A percentile compares a stretch with the other conserved stretches of the same genome.
These are phyloP conservation scores for Calonectria pauciramosa DNA, from an alignment of 2,329 filamentous ascomycete species.

Conservation along the genomic window DNA sequence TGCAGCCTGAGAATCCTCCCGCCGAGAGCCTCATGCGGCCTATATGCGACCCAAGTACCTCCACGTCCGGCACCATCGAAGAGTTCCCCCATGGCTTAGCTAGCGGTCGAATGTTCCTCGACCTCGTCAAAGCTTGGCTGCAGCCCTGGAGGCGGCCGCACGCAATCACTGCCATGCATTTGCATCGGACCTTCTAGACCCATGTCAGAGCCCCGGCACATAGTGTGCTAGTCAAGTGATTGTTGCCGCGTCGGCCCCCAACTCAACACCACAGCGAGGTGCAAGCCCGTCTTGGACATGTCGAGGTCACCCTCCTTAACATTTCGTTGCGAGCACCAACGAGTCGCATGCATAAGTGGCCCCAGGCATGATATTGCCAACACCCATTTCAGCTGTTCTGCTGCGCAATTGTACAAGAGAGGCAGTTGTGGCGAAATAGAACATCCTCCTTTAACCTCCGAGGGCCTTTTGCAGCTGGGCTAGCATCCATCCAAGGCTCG, in stretches of 20 bases:
- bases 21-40: slow-evolving; percentile 42
- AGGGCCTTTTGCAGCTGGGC: slow-evolving; percentile 28
- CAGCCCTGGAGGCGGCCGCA: slow-evolving; percentile 31
- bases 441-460: slow-evolving; percentile 18
- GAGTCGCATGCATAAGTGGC: slow-evolving; percentile 41
- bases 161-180: slow-evolving; percentile 35
- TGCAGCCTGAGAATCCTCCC: slow-evolving; percentile 42
- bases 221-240: slow-evolving; percentile 49
- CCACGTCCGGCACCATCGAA: slow-evolving; percentile 23
- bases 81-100: slow-evolving; percentile 17
- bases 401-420: slow-evolving; percentile 28
- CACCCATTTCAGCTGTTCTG: slow-evolving; percentile 12
- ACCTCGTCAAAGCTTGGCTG: slow-evolving; percentile 26
- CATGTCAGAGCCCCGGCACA: slow-evolving; percentile 44
- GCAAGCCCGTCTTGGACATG: slow-evolving; percentile 31
- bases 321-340: slow-evolving; percentile 36
- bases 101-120: slow-evolving; percentile 7
- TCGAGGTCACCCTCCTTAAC: slow-evolving; percentile 28
- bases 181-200: slow-evolving; percentile 27
- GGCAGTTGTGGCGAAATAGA: slow-evolving; percentile 22
- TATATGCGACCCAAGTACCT: slow-evolving; percentile 35
- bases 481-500: slow-evolving; percentile 18
- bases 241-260: slow-evolving; percentile 35
- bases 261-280: slow-evolving; percentile 37
- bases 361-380: slow-evolving; percentile 14